Evolutionary conservation across 345 rosid genomes (phyloP), one percentile per base, ranked within the genome.

Genomic region (Clarkia xantiana): DNA sequence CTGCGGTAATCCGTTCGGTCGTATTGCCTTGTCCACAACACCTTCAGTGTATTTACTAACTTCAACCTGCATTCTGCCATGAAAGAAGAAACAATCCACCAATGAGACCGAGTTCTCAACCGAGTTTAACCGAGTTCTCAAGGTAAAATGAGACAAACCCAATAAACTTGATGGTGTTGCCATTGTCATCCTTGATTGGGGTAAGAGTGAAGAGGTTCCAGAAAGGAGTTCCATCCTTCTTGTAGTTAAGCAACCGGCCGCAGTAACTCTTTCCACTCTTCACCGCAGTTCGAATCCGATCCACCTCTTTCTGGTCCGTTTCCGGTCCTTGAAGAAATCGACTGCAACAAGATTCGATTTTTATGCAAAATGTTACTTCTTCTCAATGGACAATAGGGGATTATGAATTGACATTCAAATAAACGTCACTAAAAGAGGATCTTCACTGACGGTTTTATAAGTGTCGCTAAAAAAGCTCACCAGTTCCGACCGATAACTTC

Each of bases 21-120:
- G 83, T 52, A 91, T 20, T 45, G 60, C 83, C 58, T 75, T 81
- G 43, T 91, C 81, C 29, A 69, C 71, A 34, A 77, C 47, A 11
- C 98, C 98, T 75, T 91, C 98, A 0, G 94, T 91, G 69, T 77
- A 76, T 61, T 91, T 91, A 81, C 93, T 91, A 54, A 86, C 96
- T 74, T 83, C 93, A 47, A 91, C 98, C 78, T 91, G 98, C 98
- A 91, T 91, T 58, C 97, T 90, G 80, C 63, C 55, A 61, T 42
- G 6, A 34, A 40, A 40, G 47, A 40, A 17, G n/a, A 47, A 42
- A 18, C 8, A 29, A 5, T 36, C 3, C 36, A 29, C 9, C 36
- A 7, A 3, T 29, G 36, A 29, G 36, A 1, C 36, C 9, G 36
- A 29, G 8, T 29, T 4, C 8, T 29, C 7, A 7, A 29, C 36